Percentiles rank a stretch among this genome's conserved stretches.
These are phyloP conservation scores for Candida pini DNA, from an alignment of 805 yeast species.

Conservation along the genomic window DNA sequence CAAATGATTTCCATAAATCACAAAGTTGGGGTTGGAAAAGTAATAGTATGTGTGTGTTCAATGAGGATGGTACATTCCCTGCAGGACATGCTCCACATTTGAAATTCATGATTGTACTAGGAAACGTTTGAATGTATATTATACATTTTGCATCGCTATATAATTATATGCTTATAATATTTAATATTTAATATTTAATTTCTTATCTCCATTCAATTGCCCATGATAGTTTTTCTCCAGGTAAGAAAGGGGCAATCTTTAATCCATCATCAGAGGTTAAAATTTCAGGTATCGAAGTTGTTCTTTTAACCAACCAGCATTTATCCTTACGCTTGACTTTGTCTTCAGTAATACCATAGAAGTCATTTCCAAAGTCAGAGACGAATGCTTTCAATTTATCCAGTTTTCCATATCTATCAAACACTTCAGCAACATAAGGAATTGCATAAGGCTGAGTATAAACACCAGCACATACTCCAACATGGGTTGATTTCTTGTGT, in stretches of 20 bases:
- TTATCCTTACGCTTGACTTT: conserved; percentile 42
- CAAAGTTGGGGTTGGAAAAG: conserved; percentile 65
- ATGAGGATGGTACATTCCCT: conserved; percentile 42
- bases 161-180: background rate
- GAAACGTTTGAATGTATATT: conserved; percentile 31
- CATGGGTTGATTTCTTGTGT: conserved; percentile 65
- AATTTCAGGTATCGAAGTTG: conserved; percentile 53
- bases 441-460: conserved; percentile 83
- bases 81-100: conserved; percentile 38
- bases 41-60: conserved; percentile 46
- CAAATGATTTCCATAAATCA: conserved; percentile 44
- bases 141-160: background rate
- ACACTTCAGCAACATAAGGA: conserved; percentile 80
- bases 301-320: conserved; percentile 50
- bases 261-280: conserved; percentile 41
- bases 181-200: background rate
- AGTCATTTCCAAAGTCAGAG: conserved; percentile 61
- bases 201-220: conserved; percentile 58
- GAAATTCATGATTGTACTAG: conserved; percentile 46
- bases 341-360: conserved; percentile 54
- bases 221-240: conserved; percentile 75
- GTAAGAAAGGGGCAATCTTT: conserved; percentile 76
- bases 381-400: conserved; percentile 71
- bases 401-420: conserved; percentile 59
- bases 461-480: conserved; percentile 97